Base-by-base conservation (phyloP, 2,329 filamentous ascomycete species). In the Talaromyces sp. region DNA sequence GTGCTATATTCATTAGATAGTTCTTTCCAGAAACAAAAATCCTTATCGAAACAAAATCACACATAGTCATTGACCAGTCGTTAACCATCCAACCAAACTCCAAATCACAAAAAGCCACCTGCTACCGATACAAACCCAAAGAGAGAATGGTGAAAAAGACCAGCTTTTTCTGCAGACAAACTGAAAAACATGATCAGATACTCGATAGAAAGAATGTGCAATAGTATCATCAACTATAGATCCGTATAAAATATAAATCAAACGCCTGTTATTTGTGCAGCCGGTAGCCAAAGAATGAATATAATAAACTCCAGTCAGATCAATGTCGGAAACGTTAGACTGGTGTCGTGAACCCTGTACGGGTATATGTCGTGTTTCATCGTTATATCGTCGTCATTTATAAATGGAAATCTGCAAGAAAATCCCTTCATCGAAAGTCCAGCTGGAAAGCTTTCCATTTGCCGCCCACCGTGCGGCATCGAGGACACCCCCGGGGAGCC, bases 371-470 rank as follows among this genome's bases (percentile, higher is more conserved):
- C 43, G 43, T 46, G 21, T 46, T 38, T 46, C 43, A 46, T 46
- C 43, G 43, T 46, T 38, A 38, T 38, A 24, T 46, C 43, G 43
- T 46, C 43, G 11, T 24, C 4, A 46, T 24, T 35, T n/a, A n/a
- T n/a, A 17, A 35, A 35, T 35, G 32, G 11, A 35, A 35, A 35
- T 35, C 13, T 38, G 32, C 32, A 38, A 38, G 26, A 27, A 27
- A 27, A 27, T 27, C n/a, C n/a, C n/a, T 46, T 46, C 43, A 46
- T 46, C 60, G 57, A 63, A 81, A 75, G 58, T 81, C 78, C 49
- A 81, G 68, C 63, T 80, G 78, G 63, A 81, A 80, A 49, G 75
- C 72, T 64, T 79, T 80, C 77, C 78, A 81, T 66, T 77, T 78
- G 26, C 77, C 75, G 19, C 76, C 76, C 26, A 80, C 70, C 1